Percentiles rank a stretch among this genome's conserved stretches.
Evolutionary conservation across 305 asterid genomes (phyloP).

Genomic region (Stenogyne calaminthoides): DNA sequence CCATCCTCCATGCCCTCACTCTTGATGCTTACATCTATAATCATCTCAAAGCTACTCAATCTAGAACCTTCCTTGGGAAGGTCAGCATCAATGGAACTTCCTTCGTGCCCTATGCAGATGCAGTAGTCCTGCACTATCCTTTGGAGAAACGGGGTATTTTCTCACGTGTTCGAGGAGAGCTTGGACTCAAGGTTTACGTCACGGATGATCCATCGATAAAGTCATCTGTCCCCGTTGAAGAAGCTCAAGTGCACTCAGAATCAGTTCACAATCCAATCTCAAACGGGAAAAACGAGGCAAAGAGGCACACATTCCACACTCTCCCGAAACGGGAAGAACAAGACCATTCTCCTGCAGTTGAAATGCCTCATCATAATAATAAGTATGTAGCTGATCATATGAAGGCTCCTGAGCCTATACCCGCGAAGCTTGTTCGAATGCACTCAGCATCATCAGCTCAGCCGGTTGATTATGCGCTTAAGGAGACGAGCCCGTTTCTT

Average conservation of each 20-base stretch:
- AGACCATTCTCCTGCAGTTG: conserved; percentile 40
- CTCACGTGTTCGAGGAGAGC: conserved; percentile 74
- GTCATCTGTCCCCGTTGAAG: conserved; percentile 56
- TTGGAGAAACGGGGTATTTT: conserved; percentile 72
- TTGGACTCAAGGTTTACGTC: conserved; percentile 70
- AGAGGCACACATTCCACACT: conserved; percentile 67
- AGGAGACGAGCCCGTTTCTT: conserved; percentile 79
- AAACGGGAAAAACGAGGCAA: conserved; percentile 34
- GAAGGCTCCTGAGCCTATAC: conserved; percentile 66
- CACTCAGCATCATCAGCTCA: conserved; percentile 63
- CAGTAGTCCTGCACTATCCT: conserved; percentile 71
- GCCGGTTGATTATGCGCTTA: conserved; percentile 67
- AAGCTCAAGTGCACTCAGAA: conserved; percentile 35
- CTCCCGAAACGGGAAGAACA: conserved; percentile 63
- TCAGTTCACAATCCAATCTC: conserved; percentile 31
- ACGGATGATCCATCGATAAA: conserved; percentile 72
- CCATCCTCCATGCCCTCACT: conserved; percentile 46
- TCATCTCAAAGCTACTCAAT: conserved; percentile 42
- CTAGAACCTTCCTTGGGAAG: conserved; percentile 71
- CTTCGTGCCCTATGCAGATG: conserved; percentile 67
- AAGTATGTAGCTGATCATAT: conserved; percentile 61
- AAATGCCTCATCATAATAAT: conserved; percentile 42
- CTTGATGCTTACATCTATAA: conserved; percentile 70
- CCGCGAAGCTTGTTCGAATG: conserved; percentile 68
- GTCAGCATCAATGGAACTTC: conserved; percentile 68